These are phyloP conservation scores for Teunomyces tritomae DNA, from an alignment of 805 yeast genomes.

Conservation along the genomic window DNA sequence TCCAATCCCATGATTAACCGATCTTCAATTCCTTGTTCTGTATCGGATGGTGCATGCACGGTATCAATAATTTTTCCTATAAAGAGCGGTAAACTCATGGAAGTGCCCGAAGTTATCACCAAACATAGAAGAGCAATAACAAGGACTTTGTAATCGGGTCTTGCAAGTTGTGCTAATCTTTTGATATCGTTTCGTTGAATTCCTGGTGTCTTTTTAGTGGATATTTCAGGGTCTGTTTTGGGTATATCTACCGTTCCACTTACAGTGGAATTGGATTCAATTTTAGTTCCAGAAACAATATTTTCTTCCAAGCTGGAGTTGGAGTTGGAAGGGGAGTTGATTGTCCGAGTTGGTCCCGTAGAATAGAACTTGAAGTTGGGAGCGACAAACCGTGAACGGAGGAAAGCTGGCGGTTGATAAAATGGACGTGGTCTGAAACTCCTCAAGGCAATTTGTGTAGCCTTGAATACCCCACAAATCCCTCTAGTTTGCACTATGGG, in stretches of 20 bases:
- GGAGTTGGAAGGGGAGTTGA: background rate
- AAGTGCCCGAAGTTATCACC: constrained; percentile 68
- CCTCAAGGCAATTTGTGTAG: background rate
- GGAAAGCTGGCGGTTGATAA: background rate
- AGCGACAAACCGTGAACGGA: background rate
- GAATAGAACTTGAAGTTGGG: background rate
- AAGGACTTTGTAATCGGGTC: constrained; percentile 12
- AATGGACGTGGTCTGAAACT: background rate
- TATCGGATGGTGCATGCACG: constrained; percentile 36
- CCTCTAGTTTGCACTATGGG: background rate
- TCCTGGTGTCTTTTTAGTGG: background rate
- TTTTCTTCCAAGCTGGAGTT: background rate
- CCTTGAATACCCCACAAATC: background rate
- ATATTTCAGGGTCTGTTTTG: too few species aligned
- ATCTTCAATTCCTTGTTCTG: constrained; percentile 4
- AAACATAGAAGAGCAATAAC: constrained; percentile 60
- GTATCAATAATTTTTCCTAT: constrained; percentile 86
- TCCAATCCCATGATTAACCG: constrained; percentile 52
- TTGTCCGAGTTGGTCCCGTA: background rate
- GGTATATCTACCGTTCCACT: too few species aligned
- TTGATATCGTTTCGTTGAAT: constrained; percentile 14
- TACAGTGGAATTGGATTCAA: too few species aligned
- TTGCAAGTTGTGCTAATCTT: constrained; percentile 19
- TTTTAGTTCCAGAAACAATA: background rate
- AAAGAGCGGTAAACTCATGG: constrained; percentile 77